Conservation (phyloP, 2,329 filamentous ascomycete genomes). For the Fusarium oxysporum region DNA sequence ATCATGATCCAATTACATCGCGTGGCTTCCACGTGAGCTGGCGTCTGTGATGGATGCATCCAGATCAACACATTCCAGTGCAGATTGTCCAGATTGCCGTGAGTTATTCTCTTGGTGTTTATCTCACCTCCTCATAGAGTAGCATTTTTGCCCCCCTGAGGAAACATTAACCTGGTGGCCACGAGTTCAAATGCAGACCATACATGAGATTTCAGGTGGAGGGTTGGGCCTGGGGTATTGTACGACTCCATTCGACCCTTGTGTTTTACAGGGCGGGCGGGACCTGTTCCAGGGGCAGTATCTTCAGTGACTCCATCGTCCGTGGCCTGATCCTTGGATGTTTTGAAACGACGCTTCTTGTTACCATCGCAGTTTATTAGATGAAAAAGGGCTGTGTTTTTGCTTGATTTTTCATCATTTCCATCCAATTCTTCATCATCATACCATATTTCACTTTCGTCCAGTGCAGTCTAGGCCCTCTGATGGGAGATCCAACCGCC, state of each 20-base stretch:
- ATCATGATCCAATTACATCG: not conserved
- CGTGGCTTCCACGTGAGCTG: slow-evolving; percentile 13
- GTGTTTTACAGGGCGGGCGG: not conserved
- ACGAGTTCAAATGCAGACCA: slow-evolving; percentile 2
- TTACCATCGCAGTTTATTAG: not conserved
- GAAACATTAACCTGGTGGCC: not conserved
- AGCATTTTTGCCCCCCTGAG: not conserved
- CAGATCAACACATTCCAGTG: slow-evolving; percentile 8
- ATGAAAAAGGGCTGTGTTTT: not conserved
- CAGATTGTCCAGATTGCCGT: not conserved
- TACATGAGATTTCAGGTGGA: not conserved
- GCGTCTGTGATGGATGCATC: not conserved
- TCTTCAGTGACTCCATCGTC: not conserved
- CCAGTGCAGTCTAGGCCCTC: not conserved
- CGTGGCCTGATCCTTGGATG: slow-evolving; percentile 18
- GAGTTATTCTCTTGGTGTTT: slow-evolving; percentile 11
- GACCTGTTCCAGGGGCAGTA: not conserved
- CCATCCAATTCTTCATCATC: not conserved
- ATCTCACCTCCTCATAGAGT: not conserved
- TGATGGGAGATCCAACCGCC: not conserved
- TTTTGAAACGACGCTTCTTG: slow-evolving; percentile 17
- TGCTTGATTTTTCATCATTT: not conserved
- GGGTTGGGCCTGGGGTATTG: not conserved
- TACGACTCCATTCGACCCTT: not conserved
- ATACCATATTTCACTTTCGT: not conserved